Percentiles rank a stretch among this genome's conserved stretches.
Evolutionary conservation across 257 asterid species (phyloP).

Genomic region (Eucommia ulmoides): DNA sequence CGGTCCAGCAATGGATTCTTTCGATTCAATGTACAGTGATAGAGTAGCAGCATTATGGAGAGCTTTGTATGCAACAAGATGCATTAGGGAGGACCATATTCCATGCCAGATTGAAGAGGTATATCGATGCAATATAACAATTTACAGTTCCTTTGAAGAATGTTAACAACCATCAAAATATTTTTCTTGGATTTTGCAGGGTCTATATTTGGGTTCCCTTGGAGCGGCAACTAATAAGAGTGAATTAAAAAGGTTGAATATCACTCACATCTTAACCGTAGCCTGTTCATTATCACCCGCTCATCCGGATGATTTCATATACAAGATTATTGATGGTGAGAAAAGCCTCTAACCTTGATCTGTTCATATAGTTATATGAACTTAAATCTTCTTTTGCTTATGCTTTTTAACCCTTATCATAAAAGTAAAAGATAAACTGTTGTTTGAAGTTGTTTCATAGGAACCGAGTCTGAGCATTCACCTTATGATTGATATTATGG

Average conservation of each 20-base stretch:
- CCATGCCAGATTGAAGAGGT: slow-evolving; percentile 91
- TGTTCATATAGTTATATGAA: too few species aligned
- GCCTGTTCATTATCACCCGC: slow-evolving; percentile 37
- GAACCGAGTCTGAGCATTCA: too few species aligned
- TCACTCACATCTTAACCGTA: slow-evolving; percentile 67
- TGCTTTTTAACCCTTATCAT: background rate
- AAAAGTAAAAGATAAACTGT: too few species aligned
- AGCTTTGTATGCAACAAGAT: slow-evolving; percentile 25
- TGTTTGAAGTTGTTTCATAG: too few species aligned
- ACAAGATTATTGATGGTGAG: slow-evolving; percentile 52
- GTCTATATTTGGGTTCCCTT: slow-evolving; percentile 79
- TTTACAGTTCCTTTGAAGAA: background rate
- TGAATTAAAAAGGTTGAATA: slow-evolving; percentile 45
- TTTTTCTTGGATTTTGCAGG: slow-evolving; percentile 34
- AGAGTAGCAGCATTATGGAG: slow-evolving; percentile 36
- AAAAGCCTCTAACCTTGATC: too few species aligned
- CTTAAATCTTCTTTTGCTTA: background rate
- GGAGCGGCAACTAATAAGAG: slow-evolving; percentile 61
- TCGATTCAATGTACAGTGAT: slow-evolving; percentile 16
- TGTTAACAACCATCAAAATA: background rate
- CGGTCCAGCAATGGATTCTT: slow-evolving; percentile 30
- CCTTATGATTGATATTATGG: too few species aligned
- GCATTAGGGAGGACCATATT: slow-evolving; percentile 30
- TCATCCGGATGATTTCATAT: slow-evolving; percentile 52
- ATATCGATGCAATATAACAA: background rate